phyloP scores from a whole-genome alignment of 2,329 filamentous ascomycete genomes.

The Escovopsis sp. region DNA sequence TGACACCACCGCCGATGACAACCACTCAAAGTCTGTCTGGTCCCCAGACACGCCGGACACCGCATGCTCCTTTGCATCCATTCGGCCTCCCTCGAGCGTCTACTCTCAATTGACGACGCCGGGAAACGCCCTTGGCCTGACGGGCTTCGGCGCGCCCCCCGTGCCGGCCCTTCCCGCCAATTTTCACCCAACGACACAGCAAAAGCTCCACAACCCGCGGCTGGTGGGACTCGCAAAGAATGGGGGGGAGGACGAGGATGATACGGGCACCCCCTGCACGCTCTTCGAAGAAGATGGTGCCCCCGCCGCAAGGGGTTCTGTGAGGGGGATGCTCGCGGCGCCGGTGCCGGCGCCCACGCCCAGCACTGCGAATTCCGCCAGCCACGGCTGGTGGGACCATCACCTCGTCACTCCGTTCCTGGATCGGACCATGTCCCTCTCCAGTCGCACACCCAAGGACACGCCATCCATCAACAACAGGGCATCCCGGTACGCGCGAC shows the following conservation, averaged over 20 bases:
- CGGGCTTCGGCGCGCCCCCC: conserved; percentile 35
- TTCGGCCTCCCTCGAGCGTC: conserved; percentile 40
- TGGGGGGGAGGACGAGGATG: conserved; percentile 29
- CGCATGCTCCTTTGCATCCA: conserved; percentile 23
- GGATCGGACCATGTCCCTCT: conserved; percentile 29
- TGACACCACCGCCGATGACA: conserved; percentile 9
- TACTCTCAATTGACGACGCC: conserved; percentile 42
- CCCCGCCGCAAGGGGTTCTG: conserved; percentile 23
- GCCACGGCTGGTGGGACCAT: conserved; percentile 66
- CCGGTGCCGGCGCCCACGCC: conserved; percentile 17
- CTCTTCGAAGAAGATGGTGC: conserved; percentile 56
- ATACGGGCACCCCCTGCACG: conserved; percentile 44
- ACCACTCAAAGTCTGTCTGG: conserved; percentile 37
- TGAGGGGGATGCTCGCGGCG: conserved; percentile 21
- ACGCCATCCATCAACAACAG: conserved; percentile 16
- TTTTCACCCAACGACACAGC: conserved; percentile 20
- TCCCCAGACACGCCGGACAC: conserved; percentile 46
- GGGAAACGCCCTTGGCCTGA: conserved; percentile 8
- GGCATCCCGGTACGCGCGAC: neutral
- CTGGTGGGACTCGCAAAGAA: conserved; percentile 7
- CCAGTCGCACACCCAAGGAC: conserved; percentile 20
- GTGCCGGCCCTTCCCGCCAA: conserved; percentile 41
- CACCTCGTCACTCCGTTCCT: conserved; percentile 57
- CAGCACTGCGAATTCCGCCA: conserved; percentile 40
- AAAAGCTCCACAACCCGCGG: conserved; percentile 23